Percentiles rank a stretch among this genome's conserved stretches.
phyloP scores from a whole-genome alignment of 1,284 basidiomycete genomes.

The Termitomyces sp. region DNA sequence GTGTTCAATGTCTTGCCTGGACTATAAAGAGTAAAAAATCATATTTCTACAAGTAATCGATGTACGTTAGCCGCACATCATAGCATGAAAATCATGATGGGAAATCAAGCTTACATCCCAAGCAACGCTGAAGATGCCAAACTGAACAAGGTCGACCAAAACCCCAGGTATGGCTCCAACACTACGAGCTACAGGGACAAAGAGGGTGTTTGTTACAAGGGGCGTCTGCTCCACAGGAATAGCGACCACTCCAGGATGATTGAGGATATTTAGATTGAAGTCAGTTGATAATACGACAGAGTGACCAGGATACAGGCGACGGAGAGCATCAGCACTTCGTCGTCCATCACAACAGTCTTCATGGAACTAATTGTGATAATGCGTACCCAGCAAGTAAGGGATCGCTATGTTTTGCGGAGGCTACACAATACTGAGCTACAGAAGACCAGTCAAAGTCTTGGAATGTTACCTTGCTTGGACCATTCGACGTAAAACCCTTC shows the following conservation, averaged over 20 bases:
- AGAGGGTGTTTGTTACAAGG: constrained; percentile 43
- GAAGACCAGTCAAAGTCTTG: not conserved
- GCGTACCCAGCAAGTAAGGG: constrained; percentile 44
- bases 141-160: constrained; percentile 45
- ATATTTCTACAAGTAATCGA: constrained; percentile 20
- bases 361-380: not conserved
- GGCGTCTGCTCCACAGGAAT: constrained; percentile 45
- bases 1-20: constrained; percentile 19
- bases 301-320: constrained; percentile 55
- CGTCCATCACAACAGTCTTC: not conserved
- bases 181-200: constrained; percentile 42
- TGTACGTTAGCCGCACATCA: not conserved
- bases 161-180: constrained; percentile 43
- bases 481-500: constrained; percentile 44
- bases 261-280: constrained; percentile 39
- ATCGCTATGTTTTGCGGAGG: constrained; percentile 43
- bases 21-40: constrained; percentile 31
- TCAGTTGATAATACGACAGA: constrained; percentile 53
- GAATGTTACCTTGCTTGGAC: constrained; percentile 45
- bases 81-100: not conserved
- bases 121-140: constrained; percentile 48
- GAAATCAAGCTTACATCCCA: constrained; percentile 47
- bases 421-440: constrained; percentile 24
- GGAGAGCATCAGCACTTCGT: constrained; percentile 42
- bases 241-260: constrained; percentile 44